phyloP scores from a whole-genome alignment of 345 rosid species.

The Boechera retrofracta region DNA sequence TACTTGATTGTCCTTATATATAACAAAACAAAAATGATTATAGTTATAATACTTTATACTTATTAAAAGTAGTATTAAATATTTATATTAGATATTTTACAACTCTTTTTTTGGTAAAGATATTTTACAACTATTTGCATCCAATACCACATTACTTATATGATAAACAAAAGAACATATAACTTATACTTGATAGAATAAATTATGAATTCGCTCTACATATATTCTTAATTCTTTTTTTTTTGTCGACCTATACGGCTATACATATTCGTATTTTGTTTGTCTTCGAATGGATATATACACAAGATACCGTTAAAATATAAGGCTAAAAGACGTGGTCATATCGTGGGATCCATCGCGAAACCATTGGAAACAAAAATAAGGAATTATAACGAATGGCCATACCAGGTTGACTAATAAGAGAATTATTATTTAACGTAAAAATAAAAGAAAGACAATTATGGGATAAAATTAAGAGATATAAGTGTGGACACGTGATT shows the following conservation, averaged over 20 bases:
- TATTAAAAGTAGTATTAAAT: background rate
- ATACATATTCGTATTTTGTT: background rate
- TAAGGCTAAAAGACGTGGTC: conserved; percentile 23
- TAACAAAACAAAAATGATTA: background rate
- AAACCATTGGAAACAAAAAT: conserved; percentile 7
- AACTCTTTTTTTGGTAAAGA: background rate
- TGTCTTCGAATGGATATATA: background rate
- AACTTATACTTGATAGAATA: background rate
- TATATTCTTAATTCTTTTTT: too few relatives aligned
- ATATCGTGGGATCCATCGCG: conserved; percentile 23
- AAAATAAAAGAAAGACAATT: background rate
- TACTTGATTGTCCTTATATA: background rate
- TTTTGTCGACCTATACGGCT: too few relatives aligned
- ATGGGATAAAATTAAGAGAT: background rate
- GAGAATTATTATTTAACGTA: conserved; percentile 11
- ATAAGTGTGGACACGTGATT: conserved; percentile 24
- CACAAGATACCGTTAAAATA: background rate
- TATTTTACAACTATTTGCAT: background rate
- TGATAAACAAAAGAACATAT: background rate
- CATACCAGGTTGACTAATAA: conserved; percentile 35
- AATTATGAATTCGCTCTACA: too few relatives aligned
- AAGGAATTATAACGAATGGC: conserved; percentile 13
- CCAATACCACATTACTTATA: background rate
- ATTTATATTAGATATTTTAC: background rate
- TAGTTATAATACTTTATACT: too few relatives aligned